Conservation (phyloP, 2,329 filamentous ascomycete species). For the Biscogniauxia mediterranea region DNA sequence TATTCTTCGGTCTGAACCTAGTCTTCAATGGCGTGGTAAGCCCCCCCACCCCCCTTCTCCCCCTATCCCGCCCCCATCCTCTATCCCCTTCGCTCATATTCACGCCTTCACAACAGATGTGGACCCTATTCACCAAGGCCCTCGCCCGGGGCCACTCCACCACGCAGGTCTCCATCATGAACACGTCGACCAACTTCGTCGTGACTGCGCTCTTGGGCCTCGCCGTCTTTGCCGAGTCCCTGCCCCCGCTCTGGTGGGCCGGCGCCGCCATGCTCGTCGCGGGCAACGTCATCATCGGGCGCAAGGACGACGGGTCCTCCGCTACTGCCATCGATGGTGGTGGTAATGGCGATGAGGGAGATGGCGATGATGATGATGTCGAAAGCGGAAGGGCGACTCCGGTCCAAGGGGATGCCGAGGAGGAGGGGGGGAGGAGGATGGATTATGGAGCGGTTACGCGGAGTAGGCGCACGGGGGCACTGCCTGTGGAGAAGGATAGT, state of each 20-base stretch:
- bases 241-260: constrained; percentile 75
- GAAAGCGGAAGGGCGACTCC: constrained; percentile 4
- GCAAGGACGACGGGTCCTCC: constrained; percentile 42
- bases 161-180: constrained; percentile 77
- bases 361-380: constrained; percentile 4
- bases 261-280: constrained; percentile 70
- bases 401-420: constrained; percentile 11
- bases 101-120: constrained; percentile 55
- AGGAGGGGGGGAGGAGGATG: background rate
- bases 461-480: constrained; percentile 1
- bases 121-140: constrained; percentile 77
- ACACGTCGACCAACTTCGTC: constrained; percentile 80
- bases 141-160: constrained; percentile 73
- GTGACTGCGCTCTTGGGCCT: constrained; percentile 71
- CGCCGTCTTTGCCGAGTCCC: constrained; percentile 66
- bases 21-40: constrained; percentile 69
- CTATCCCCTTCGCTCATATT: background rate
- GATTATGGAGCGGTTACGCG: background rate
- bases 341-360: background rate
- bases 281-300: constrained; percentile 76
- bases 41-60: constrained; percentile 10
- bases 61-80: background rate
- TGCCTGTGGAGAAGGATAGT: background rate
- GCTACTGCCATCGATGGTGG: background rate
- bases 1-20: constrained; percentile 74